Base-by-base conservation (phyloP, 805 yeast genomes). In the Kluyveromyces wickerhamii region DNA sequence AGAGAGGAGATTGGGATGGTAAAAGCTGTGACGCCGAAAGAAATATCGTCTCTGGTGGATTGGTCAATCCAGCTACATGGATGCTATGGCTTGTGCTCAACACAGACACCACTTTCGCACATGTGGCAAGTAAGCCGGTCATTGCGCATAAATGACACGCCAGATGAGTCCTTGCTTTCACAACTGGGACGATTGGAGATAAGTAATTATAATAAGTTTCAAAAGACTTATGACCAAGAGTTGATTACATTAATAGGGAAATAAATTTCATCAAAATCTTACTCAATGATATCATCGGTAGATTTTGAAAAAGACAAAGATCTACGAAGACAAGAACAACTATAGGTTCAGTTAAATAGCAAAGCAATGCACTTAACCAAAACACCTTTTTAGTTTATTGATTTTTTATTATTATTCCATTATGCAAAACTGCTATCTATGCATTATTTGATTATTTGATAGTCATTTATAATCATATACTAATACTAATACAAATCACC, bases 51-150 rank as follows among this genome's bases (percentile, higher is more conserved):
- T 19, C 62, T 77, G 19, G 47, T 71, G 23, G 82, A 77, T 49
- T 73, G 83, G 73, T 71, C 77, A 21, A 69, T 77, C 35, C 82
- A 76, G 50, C 66, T 72, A 51, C 71, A 61, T 57, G 84, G 83
- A 11, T 82, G 77, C 18, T 79, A 72, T 49, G 82, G 82, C 36
- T 69, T 76, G 7, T 67, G 74, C 27, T 76, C 74, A 51, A 82
- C 28, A 11, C 36, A 77, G 42, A 69, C 76, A 7, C 75, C 71
- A 34, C 59, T 77, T 49, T 74, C 81, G 2, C 54, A 67, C 38
- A 53, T 67, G 54, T 77, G 69, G 56, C 71, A 73, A 16, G 53
- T 55, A 37, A 60, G 68, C 30, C 63, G 83, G 51, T 72, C 77
- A 28, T 63, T 76, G 11, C 48, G 82, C 42, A 71, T 75, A 37